Evolutionary conservation across 2,329 filamentous ascomycete species (phyloP).

Genomic region (Coleophoma crateriformis): DNA sequence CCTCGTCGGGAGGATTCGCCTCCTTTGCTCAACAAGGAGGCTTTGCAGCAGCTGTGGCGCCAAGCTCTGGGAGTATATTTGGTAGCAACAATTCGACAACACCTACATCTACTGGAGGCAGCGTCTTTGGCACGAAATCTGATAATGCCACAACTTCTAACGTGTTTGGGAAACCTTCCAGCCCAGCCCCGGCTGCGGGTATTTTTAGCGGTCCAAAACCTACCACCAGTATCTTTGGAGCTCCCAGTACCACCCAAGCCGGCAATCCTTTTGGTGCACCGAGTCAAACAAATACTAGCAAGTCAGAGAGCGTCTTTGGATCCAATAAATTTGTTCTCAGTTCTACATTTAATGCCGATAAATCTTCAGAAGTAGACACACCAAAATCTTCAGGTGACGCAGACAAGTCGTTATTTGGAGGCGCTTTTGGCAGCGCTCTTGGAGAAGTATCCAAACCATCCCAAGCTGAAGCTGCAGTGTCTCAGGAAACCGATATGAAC

Average conservation of each 20-base stretch:
- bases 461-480: constrained; percentile 11
- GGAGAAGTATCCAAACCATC: constrained; percentile 36
- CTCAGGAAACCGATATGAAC: constrained; percentile 49
- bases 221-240: constrained; percentile 14
- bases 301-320: constrained; percentile 6
- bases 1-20: constrained; percentile 43
- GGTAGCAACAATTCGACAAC: constrained; percentile 9
- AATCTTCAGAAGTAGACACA: constrained; percentile 54
- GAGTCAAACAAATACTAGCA: neutral
- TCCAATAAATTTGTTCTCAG: constrained; percentile 20
- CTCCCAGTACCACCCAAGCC: constrained; percentile 27
- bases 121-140: neutral
- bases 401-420: constrained; percentile 53
- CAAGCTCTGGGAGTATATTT: constrained; percentile 25
- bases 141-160: constrained; percentile 15
- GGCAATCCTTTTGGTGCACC: constrained; percentile 5
- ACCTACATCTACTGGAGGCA: neutral
- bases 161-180: constrained; percentile 25
- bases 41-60: constrained; percentile 35
- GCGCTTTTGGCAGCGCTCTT: constrained; percentile 54
- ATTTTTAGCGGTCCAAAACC: constrained; percentile 11
- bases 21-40: constrained; percentile 49
- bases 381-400: constrained; percentile 39
- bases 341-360: constrained; percentile 30
- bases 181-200: constrained; percentile 2